Base-by-base conservation (phyloP, 1,284 basidiomycete genomes). In the Amylostereum areolatum region DNA sequence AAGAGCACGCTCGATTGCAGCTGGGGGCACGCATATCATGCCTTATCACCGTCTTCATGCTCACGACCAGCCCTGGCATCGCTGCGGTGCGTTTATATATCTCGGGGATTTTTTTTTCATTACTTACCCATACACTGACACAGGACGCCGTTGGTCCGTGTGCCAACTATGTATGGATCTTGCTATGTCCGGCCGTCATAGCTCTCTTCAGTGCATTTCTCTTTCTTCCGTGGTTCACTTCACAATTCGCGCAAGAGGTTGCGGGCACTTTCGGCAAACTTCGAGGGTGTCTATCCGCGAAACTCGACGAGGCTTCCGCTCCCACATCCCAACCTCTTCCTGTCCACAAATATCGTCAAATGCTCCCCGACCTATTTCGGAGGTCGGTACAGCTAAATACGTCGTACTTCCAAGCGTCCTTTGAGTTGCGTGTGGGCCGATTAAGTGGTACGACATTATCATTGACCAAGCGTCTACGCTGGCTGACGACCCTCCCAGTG, bases 1-100 rank as follows among this genome's bases (percentile, higher is more conserved):
- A 76, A 76, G 55, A 77, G 75, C 51, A 64, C 71, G 12, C 60
- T 30, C 68, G 75, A 24, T 58, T 78, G 27, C 70, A 70, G 27
- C 55, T 73, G 8, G 68, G 74, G 2, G 70, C 66, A 31, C 72
- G 74, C 8, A 74, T 77, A 45, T 69, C 70, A 7, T 73, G 72
- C 52, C 75, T 78, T 51, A 59, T 74, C 18, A 70, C 73, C 0
- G 66, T 75, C 29, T 78, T 72, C 72, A 53, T 76, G 30, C 60
- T 78, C 18, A 75, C 74, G 5, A 61, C 57, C n/a, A 59, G 72
- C 45, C 60, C 66, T 28, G 70, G 67, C 12, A 44, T 55, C 8
- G 51, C 53, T 9, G 59, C 64, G 18, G 71, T 74, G 54, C 54
- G 65, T 27, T 18, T 18, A 18, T 18, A 18, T 18, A 18, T 18